Evolutionary conservation across 1,139 yeast genomes (phyloP).

Genomic region (Pichia kudriavzevii): DNA sequence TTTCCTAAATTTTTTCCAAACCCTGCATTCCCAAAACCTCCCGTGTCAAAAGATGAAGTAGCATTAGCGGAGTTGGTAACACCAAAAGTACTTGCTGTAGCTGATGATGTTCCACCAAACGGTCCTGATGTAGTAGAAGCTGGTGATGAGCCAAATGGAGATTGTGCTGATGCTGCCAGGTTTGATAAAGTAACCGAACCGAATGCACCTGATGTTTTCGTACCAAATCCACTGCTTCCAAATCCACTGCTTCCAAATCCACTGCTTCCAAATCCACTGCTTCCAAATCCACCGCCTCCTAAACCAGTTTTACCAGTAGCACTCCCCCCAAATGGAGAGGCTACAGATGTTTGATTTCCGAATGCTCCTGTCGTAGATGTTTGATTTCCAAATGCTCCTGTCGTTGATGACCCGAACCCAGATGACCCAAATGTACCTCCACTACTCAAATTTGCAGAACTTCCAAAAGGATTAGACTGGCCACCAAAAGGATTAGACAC

Average conservation of each 20-base stretch:
- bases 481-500: conserved; percentile 21
- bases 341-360: conserved; percentile 6
- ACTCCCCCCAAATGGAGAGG: conserved; percentile 16
- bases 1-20: conserved; percentile 2
- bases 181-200: not conserved
- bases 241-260: conserved; percentile 3
- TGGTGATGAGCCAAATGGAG: conserved; percentile 11
- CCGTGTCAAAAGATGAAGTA: conserved; percentile 7
- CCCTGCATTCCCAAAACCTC: conserved; percentile 3
- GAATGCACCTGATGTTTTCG: not conserved
- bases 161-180: conserved; percentile 12
- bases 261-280: conserved; percentile 5
- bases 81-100: conserved; percentile 4
- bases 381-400: conserved; percentile 12
- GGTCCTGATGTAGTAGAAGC: conserved; percentile 13
- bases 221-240: conserved; percentile 4
- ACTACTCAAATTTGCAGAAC: conserved; percentile 13
- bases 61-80: no score
- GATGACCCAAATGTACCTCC: conserved; percentile 12
- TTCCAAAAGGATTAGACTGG: conserved; percentile 12
- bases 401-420: conserved; percentile 12
- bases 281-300: not conserved
- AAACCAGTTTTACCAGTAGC: conserved; percentile 2
- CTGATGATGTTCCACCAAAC: conserved; percentile 20
- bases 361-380: conserved; percentile 12